phyloP scores from a whole-genome alignment of 345 rosid species.

The Schrenkiella parvula region DNA sequence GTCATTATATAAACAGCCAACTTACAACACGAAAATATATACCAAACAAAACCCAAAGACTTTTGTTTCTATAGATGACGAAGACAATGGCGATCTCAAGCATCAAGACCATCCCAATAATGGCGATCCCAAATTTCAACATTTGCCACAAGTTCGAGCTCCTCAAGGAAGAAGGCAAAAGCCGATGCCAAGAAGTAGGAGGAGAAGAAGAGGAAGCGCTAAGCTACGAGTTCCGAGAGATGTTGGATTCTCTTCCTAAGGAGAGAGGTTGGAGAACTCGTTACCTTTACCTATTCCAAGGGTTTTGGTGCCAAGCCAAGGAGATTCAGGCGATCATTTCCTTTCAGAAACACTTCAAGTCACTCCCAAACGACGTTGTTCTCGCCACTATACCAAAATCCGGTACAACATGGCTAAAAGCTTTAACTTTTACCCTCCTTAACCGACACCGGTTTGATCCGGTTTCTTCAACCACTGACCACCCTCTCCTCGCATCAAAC shows the following conservation, averaged over 20 bases:
- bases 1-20: constrained; percentile 31
- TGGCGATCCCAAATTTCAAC: constrained; percentile 16
- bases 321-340: constrained; percentile 54
- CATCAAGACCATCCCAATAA: constrained; percentile 15
- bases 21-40: constrained; percentile 5
- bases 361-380: constrained; percentile 31
- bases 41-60: neutral
- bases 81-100: constrained; percentile 33
- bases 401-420: constrained; percentile 62
- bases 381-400: constrained; percentile 53
- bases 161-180: constrained; percentile 9
- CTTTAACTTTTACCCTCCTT: constrained; percentile 37
- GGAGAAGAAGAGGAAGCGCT: constrained; percentile 30
- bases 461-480: constrained; percentile 9
- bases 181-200: constrained; percentile 13
- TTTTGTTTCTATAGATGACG: neutral
- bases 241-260: constrained; percentile 53
- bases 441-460: constrained; percentile 31
- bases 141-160: constrained; percentile 26
- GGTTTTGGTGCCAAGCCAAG: constrained; percentile 65
- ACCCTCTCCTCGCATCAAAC: constrained; percentile 45
- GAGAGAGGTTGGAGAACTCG: constrained; percentile 72
- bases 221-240: constrained; percentile 47
- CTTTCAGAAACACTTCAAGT: constrained; percentile 42
- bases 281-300: constrained; percentile 51